Evolutionary conservation across 208 protist genomes (phyloP).

Genomic region (Leishmania braziliensis): DNA sequence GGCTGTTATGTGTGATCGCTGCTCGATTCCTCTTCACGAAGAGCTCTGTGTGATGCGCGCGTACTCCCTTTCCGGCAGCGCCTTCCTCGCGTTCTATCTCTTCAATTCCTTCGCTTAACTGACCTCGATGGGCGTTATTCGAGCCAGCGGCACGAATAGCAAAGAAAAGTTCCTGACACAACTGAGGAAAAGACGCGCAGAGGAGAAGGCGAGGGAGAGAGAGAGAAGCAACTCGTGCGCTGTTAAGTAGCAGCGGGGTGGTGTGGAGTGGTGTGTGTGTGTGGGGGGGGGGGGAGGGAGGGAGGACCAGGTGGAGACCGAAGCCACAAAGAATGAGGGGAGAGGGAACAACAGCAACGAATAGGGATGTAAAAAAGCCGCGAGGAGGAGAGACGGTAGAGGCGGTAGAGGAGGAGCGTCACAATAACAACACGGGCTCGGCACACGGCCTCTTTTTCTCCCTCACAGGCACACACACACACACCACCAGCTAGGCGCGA

Average conservation of each 20-base stretch:
- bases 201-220: not conserved
- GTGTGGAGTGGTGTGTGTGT: not conserved
- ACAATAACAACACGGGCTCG: not conserved
- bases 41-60: not conserved
- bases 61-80: not conserved
- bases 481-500: not conserved
- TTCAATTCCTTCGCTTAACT: not conserved
- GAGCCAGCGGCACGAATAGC: not conserved
- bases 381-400: not conserved
- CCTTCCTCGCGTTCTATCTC: not conserved
- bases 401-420: not conserved
- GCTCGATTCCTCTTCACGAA: not conserved
- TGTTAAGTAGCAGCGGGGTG: not conserved
- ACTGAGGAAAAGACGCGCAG: not conserved
- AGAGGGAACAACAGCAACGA: not conserved
- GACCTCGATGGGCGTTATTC: not conserved
- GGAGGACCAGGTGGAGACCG: not conserved
- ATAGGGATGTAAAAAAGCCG: too few species aligned
- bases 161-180: not conserved
- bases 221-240: not conserved
- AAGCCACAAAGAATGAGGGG: not conserved
- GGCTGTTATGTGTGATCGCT: not conserved
- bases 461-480: not conserved
- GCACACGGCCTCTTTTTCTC: not conserved
- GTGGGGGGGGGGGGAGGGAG: too few species aligned